These are phyloP conservation scores for Fagus sylvatica DNA, from an alignment of 306 rosid species.

Conservation along the genomic window DNA sequence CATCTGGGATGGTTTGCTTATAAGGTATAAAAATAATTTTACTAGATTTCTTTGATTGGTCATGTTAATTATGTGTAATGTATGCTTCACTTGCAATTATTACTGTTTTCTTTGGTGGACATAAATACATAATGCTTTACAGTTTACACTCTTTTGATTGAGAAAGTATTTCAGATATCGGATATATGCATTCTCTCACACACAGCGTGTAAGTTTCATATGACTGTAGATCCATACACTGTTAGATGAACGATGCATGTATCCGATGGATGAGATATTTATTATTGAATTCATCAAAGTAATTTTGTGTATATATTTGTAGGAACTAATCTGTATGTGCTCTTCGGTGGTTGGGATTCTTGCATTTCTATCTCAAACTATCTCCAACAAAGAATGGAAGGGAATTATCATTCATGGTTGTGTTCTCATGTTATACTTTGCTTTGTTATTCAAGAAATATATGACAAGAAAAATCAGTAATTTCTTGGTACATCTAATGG, in stretches of 20 bases:
- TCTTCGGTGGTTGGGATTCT: conserved; percentile 26
- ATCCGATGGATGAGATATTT: too few relatives aligned
- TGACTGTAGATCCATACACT: too few relatives aligned
- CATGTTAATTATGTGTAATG: background rate
- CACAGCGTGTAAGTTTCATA: background rate
- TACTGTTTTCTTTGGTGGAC: too few relatives aligned
- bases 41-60: background rate
- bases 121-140: too few relatives aligned
- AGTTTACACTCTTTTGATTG: too few relatives aligned
- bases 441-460: conserved; percentile 29
- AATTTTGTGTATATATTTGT: background rate
- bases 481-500: conserved; percentile 10
- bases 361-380: conserved; percentile 19
- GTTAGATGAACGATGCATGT: too few relatives aligned
- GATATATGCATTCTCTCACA: too few relatives aligned
- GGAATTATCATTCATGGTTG: conserved; percentile 5
- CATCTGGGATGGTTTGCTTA: background rate
- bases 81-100: background rate
- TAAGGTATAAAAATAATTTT: conserved; percentile 7
- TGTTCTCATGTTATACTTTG: conserved; percentile 3
- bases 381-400: background rate
- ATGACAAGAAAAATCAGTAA: conserved; percentile 17
- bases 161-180: too few relatives aligned
- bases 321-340: conserved; percentile 31
- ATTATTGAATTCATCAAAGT: background rate